Evolutionary conservation across 257 asterid species (phyloP), one percentile per base, ranked within the genome.

Genomic region (Rubia yunnanensis): DNA sequence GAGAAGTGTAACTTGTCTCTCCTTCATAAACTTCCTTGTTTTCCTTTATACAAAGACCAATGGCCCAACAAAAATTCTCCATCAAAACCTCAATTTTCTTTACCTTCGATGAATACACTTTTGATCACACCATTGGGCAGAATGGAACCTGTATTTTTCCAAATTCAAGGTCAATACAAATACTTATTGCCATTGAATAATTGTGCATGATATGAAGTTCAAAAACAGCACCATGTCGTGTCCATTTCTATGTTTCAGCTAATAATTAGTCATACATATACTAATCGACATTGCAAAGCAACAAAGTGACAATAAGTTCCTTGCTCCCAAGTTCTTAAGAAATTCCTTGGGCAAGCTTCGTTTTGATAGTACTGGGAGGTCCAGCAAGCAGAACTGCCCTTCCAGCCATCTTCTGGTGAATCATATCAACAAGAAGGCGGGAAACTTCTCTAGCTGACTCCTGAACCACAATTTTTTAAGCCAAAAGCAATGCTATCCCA

Each of bases 321-420:
- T 92, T 92, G 88, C 95, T 92, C 39, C 98, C 96, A 70, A 92
- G 96, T 74, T 91, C 98, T 79, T 88, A 96, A 14, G 95, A 82
- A 72, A 91, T 81, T 54, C 96, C 97, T 4, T 89, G 84, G 53
- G 98, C 98, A 52, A 92, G 92, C 63, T 96, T 96, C 64, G 98
- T 92, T 83, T 92, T 92, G 11, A 96, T 96, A 6, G 98, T 92
- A 62, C 91, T 95, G 15, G 98, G 98, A 67, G 98, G 98, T 56
- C 98, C 98, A 52, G 96, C 98, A 50, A 89, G 72, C 61, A 92
- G 80, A 10, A 92, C 73, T n/a, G 95, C 98, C 48, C 86, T 83
- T 38, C 98, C 98, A 0, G 96, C 98, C 98, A 92, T 89, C 79
- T 89, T 92, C 81, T 92, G 96, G 41, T 95, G 89, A 64, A 92